Evolutionary conservation across 768 basidiomycete species (phyloP), one percentile per base, ranked within the genome.

Genomic region (Tricholoma flavovirens): DNA sequence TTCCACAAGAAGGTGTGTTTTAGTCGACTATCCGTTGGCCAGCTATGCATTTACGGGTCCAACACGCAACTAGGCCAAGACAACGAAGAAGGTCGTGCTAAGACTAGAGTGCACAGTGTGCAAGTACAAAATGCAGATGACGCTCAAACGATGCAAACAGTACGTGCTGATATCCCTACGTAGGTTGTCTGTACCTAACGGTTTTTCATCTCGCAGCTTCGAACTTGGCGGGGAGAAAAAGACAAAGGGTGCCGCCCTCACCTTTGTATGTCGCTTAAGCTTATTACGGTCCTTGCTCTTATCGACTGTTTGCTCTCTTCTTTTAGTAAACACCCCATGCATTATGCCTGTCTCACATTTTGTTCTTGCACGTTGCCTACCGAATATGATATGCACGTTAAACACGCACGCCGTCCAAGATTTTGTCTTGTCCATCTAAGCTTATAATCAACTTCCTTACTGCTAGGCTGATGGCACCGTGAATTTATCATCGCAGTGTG

Each of bases 161-260:
- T 93, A 68, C 71, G 91, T 84, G 22, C 32, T 45, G 12, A 10
- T 17, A 9, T 43, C 14, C 24, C 22, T 40, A 11, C 36, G 0
- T 7, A 9, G 26, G 7, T 17, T 24, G 8, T n/a, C 24, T 29
- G 15, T 7, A 2, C 3, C 40, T 42, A 8, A 53, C 19, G 17
- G 56, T 59, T 49, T 56, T 30, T 4, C 48, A 6, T 51, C 52
- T 15, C 49, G 19, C 63, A 93, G 92, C 82, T 98, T 99, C 82
- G 96, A 98, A 79, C 88, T 98, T 54, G 96, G 97, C 74, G 97
- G 97, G 72, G 97, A 99, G 84, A 99, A 98, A 86, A 98, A 98
- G 89, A 94, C 92, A 66, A 94, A 94, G 84, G 93, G 93, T 75
- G 93, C 92, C 66, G 94, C 93, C 59, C 89, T 95, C 67, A 84